Evolutionary conservation across 768 basidiomycete species (phyloP).

Genomic region (Rhodotorula babjevae): DNA sequence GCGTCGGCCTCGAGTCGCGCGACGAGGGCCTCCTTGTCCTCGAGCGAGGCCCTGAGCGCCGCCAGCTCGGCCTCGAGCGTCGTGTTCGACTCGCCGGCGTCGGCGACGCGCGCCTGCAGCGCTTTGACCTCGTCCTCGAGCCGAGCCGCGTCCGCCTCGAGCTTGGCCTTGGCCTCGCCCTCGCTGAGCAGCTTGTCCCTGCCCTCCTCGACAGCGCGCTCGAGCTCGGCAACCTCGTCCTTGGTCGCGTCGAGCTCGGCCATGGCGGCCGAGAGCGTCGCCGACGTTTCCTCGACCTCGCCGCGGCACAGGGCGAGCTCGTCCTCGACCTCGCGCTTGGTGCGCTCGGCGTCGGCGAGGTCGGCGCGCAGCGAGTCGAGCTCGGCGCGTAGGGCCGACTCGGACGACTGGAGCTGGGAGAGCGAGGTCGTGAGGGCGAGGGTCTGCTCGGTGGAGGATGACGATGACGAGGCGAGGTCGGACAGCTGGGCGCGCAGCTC

Average conservation of each 20-base stretch:
- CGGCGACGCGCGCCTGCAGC: background rate
- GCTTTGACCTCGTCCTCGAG: background rate
- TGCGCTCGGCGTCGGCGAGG: slow-evolving; percentile 8
- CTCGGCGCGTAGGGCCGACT: slow-evolving; percentile 1
- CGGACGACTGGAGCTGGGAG: slow-evolving; percentile 16
- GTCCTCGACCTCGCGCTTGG: slow-evolving; percentile 16
- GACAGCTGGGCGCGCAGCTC: slow-evolving; percentile 26
- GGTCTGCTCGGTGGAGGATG: slow-evolving; percentile 17
- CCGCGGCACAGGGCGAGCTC: slow-evolving; percentile 23
- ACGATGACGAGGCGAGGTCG: slow-evolving; percentile 2
- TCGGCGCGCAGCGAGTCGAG: slow-evolving; percentile 14
- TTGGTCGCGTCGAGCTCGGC: slow-evolving; percentile 28
- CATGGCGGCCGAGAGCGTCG: slow-evolving; percentile 20
- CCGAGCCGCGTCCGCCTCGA: slow-evolving; percentile 1
- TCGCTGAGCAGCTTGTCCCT: slow-evolving; percentile 1
- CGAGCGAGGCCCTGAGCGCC: background rate
- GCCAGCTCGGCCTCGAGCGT: slow-evolving; percentile 9
- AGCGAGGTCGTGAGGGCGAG: slow-evolving; percentile 24
- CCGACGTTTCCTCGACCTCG: slow-evolving; percentile 29
- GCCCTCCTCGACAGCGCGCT: slow-evolving; percentile 7
- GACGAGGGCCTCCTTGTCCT: slow-evolving; percentile 51
- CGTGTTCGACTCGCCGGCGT: background rate
- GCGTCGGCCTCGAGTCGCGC: slow-evolving; percentile 43
- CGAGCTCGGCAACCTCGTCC: slow-evolving; percentile 17
- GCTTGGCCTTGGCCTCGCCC: background rate